phyloP scores from a whole-genome alignment of 78 protist species.

The Tieghemostelium lacteum region DNA sequence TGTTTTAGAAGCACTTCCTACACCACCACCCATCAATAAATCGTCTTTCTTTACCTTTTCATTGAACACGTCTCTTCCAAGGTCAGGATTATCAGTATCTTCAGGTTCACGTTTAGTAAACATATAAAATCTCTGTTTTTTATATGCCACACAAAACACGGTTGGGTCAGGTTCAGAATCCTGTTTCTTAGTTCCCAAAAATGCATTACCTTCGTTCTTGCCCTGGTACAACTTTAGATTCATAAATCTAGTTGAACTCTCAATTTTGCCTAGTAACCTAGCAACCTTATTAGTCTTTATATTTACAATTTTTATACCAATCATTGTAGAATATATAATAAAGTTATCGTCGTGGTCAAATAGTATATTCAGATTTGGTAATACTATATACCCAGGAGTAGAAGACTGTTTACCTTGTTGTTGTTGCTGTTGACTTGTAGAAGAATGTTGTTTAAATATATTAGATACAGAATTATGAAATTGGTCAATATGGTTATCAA shows the following conservation, averaged over 20 bases:
- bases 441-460: too few species aligned
- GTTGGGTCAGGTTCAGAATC: constrained; percentile 89
- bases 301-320: constrained; percentile 92
- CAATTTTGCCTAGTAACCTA: constrained; percentile 92
- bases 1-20: constrained; percentile 21
- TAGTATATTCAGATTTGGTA: constrained; percentile 67
- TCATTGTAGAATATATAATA: constrained; percentile 89
- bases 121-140: constrained; percentile 92
- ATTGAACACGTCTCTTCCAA: constrained; percentile 96
- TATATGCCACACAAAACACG: constrained; percentile 85
- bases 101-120: constrained; percentile 90
- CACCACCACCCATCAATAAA: constrained; percentile 4
- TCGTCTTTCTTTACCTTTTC: constrained; percentile 95
- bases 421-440: too few species aligned
- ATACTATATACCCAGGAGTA: too few species aligned
- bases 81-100: constrained; percentile 68
- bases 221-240: constrained; percentile 92
- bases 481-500: too few species aligned
- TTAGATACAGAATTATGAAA: too few species aligned
- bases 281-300: constrained; percentile 78
- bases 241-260: constrained; percentile 90
- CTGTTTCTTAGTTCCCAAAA: constrained; percentile 41
- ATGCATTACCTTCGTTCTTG: constrained; percentile 53
- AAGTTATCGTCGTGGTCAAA: constrained; percentile 93
- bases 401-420: too few species aligned